Base-by-base conservation (phyloP, 2,329 filamentous ascomycete species). In the Elsinoe ampelina region DNA sequence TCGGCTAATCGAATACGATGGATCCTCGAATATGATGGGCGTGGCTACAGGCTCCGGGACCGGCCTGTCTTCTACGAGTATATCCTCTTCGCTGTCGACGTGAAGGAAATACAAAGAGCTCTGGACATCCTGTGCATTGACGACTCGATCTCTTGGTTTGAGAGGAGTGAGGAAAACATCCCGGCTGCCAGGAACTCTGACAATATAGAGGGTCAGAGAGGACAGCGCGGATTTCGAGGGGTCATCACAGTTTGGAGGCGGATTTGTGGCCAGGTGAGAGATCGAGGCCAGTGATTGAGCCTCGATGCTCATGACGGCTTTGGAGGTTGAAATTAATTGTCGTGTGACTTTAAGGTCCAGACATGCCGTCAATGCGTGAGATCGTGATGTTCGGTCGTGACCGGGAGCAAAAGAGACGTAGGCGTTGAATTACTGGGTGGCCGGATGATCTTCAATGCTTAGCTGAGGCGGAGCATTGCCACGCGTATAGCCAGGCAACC, bases 81-180 rank as follows among this genome's bases (percentile, higher is more conserved):
- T 11, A n/a, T 61, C 59, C 39, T 59, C 58, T 2, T 55, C 58
- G 12, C 57, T 58, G 58, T 89, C 80, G 38, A 95, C 80, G 71
- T 97, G 92, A 55, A 96, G 76, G 68, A 93, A 97, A 72, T 97
- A 98, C 4, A 98, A 78, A 12, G 86, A 95, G 64, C 84, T 89
- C 57, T 86, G 82, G 50, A 98, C 85, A 67, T 96, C 92, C 68
- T 91, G 85, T 43, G 82, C 84, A 0, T 89, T 95, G 61, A 98
- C 89, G 59, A 89, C 92, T 69, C 93, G 95, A 41, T 86, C 79
- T 54, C 87, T 84, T 1, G 93, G 93, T 68, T 95, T 95, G 61
- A 93, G 80, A 0, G 93, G 88, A 1, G 92, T 95, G 45, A 98
- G 82, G 64, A 96, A 95, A 58, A 96, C 80, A 77, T 96, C 92